Evolutionary conservation across 2,329 filamentous ascomycete genomes (phyloP), one percentile per base, ranked within the genome.

Genomic region (Claviceps monticola): DNA sequence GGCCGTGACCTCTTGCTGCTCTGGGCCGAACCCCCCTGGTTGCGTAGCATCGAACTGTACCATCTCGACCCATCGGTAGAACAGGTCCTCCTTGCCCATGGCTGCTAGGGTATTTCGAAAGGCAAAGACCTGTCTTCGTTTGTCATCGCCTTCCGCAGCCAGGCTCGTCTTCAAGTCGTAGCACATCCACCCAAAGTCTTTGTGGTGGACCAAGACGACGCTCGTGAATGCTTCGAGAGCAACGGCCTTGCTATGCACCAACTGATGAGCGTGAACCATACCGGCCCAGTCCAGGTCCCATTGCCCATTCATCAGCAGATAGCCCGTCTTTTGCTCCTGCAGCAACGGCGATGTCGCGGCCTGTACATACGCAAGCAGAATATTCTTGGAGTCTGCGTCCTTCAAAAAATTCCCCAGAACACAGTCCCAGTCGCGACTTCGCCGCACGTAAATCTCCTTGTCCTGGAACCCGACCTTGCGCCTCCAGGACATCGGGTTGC

Each of bases 41-140:
- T 79, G 78, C 38, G 82, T 84, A 43, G 86, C 84, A 68, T 95
- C 89, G 61, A 82, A 94, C 68, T 96, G 89, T 48, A 96, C 82
- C 62, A 94, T 78, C 71, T 96, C 90, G 48, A 95, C 86, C 88
- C 89, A 95, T 51, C 84, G 80, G 70, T 86, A 95, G 70, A 96
- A 96, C 50, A 96, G 66, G 56, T 85, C 82, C 66, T 95, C 90
- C 68, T 95, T 95, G 44, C 85, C 88, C 66, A 93, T 74, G 2
- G 75, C 75, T 1, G 78, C 75, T 58, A 96, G 74, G 19, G 82
- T 81, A 44, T 93, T 84, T 59, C 87, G 83, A 65, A 96, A 94
- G 2, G 78, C 76, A 56, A 93, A 79, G 8, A 96, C 83, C 67
- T 93, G 88, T 56, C 82, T 78, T 58, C 82, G 71, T 47, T 78